Evolutionary conservation across 225 moss, liverwort and hornwort genomes (phyloP).

Genomic region (Sphagnum contortum): DNA sequence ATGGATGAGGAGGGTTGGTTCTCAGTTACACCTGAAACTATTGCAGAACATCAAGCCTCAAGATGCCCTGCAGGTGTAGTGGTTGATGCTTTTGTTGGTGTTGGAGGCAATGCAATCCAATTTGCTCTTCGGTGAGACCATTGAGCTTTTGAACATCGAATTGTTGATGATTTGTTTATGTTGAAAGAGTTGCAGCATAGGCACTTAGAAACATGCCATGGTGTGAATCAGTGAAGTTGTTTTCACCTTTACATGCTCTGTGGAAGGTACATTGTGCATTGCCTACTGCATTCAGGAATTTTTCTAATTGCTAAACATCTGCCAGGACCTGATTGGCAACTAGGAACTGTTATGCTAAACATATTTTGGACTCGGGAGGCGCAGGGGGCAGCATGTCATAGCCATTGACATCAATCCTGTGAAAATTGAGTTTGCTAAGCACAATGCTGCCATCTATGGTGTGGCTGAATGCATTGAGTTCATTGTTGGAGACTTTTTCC

Average conservation of each 20-base stretch:
- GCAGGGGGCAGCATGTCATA: slow-evolving; percentile 68
- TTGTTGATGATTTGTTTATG: background rate
- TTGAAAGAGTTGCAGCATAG: background rate
- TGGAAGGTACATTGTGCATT: too few species aligned
- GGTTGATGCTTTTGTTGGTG: slow-evolving; percentile 84
- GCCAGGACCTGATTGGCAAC: too few species aligned
- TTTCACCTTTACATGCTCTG: too few species aligned
- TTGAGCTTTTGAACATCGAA: too few species aligned
- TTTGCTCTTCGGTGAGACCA: slow-evolving; percentile 65
- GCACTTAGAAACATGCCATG: background rate
- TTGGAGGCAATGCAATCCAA: slow-evolving; percentile 97
- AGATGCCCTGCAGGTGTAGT: slow-evolving; percentile 62
- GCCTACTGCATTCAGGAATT: too few species aligned
- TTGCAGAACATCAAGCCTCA: slow-evolving; percentile 77
- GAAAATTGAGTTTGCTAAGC: slow-evolving; percentile 68
- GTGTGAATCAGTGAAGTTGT: too few species aligned
- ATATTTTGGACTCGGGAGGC: background rate
- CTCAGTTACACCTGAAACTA: slow-evolving; percentile 91
- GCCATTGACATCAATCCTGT: slow-evolving; percentile 81
- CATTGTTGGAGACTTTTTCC: slow-evolving; percentile 78
- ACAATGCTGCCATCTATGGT: slow-evolving; percentile 88
- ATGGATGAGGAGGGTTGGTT: slow-evolving; percentile 99
- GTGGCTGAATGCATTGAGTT: slow-evolving; percentile 72
- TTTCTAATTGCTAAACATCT: too few species aligned
- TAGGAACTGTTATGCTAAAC: background rate